Evolutionary conservation across 148 eudicot genomes (phyloP).

Genomic region (Rhododendron vialii): DNA sequence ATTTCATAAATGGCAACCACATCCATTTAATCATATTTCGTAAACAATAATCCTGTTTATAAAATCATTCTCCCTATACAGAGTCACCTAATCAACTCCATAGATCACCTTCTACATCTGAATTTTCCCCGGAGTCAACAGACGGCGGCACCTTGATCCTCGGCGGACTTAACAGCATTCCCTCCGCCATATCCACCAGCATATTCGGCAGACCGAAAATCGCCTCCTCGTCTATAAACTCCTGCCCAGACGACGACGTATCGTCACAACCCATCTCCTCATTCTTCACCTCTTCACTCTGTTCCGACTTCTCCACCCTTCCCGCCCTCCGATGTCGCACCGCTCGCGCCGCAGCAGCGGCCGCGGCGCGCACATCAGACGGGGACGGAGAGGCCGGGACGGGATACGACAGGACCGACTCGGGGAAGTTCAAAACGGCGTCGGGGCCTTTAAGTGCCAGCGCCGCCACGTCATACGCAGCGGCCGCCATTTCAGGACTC

Average conservation of each 20-base stretch:
- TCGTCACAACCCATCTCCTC: background rate
- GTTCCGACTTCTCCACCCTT: background rate
- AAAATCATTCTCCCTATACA: background rate
- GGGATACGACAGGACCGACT: constrained; percentile 3
- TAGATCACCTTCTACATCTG: constrained; percentile 12
- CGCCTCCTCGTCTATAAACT: constrained; percentile 41
- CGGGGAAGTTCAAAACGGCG: constrained; percentile 31
- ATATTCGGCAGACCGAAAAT: constrained; percentile 49
- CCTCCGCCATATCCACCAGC: constrained; percentile 56
- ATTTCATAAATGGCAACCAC: background rate
- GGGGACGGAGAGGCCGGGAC: constrained; percentile 25
- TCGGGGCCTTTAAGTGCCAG: constrained; percentile 32
- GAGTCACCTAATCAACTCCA: constrained; percentile 33
- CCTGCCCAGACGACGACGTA: background rate
- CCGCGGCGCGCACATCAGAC: constrained; percentile 22
- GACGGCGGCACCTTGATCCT: constrained; percentile 22
- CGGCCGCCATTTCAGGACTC: constrained; percentile 47
- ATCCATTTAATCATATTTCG: background rate
- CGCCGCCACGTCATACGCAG: constrained; percentile 45
- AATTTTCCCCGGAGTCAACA: constrained; percentile 16
- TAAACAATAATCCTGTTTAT: background rate
- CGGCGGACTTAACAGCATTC: constrained; percentile 54
- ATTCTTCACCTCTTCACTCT: background rate
- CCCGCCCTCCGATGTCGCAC: background rate
- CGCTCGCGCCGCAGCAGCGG: background rate